Base-by-base conservation (phyloP, 2,329 filamentous ascomycete genomes). In the Alternaria solani region DNA sequence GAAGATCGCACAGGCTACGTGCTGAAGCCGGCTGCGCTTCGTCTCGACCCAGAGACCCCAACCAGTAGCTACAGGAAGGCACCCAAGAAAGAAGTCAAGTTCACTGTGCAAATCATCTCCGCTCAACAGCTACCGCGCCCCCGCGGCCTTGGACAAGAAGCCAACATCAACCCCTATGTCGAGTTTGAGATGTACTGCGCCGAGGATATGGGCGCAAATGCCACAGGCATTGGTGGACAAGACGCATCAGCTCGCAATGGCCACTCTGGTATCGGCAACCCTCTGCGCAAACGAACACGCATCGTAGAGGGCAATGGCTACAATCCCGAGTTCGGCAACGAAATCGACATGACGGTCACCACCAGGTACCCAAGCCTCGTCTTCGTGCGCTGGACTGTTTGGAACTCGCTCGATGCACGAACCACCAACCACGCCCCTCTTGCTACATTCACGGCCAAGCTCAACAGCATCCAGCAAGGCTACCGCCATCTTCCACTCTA, bases 331-430 rank as follows among this genome's bases (percentile, higher is more conserved):
- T 99, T 96, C 79, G 88, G 94, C 69, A 88, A 92, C 68, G 86
- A 87, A 59, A 91, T 94, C 80, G 87, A 88, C 62, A 90, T 97
- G 78, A 89, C 88, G 57, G 84, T 97, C 25, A 93, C 93, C 48
- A 98, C 95, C n/a, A 96, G 96, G 75, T 94, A 94, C 74, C 94
- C 94, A 0, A 93, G 95, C 70, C 84, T 99, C 30, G 91, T 98
- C 59, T 98, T 98, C 78, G 89, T 99, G 53, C 91, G 93, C 46
- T 97, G 93, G 87, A 94, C 90, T 25, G 93, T 98, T 56, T 94
- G 92, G 85, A 91, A 95, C 68, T 94, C 93, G 1, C 84, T 88
- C 60, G 92, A 94, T 74, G 91, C 91, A 42, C 89, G 83, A 67
- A 91, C 87, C 59, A 89, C 89, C 64, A 84, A 83, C 80, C 84